Base-by-base conservation (phyloP, 306 rosid species). In the Prosopis cineraria region DNA sequence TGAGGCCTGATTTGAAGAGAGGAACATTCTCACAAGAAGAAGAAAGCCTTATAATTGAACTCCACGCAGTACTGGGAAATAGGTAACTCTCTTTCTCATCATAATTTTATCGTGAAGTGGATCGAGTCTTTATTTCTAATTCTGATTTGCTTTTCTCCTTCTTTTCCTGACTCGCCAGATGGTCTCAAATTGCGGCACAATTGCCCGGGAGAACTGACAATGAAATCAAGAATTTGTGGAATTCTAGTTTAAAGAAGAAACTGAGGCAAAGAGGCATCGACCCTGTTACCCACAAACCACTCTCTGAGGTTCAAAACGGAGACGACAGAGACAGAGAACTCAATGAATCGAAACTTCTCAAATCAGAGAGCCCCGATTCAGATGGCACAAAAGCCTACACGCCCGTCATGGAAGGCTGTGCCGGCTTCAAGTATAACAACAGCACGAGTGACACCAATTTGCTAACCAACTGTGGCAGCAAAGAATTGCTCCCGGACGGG, bases 221-320 rank as follows among this genome's bases (percentile, higher is more conserved):
- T 69, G 98, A 94, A 82, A 94, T 94, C 39, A 94, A 94, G 87
- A 94, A 94, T 79, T 85, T 91, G 36, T 91, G 98, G 98, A 94
- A 94, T 53, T 91, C 98, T 43, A 88, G 88, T 84, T 80, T 93
- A 16, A 93, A 93, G 87, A 94, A 94, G 79, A 94, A 94, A 84
- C 91, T 94, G 2, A 85, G 85, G 24, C 93, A 89, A 82, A 90
- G 84, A 82, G 98, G 98, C 24, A 89, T 94, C 77, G 97, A 94
- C 84, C 98, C 97, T 45, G 80, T 85, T 1, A 94, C 98, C 5
- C 97, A 91, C 64, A 87, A 88, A 75, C 94, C 93, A 78, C 82
- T 94, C 30, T 75, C 84, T 29, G 91, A 85, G 73, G 63, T 70
- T 70, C 84, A 87, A 66, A 87, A 77, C 68, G 84, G 60, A 33